Evolutionary conservation across 2,329 filamentous ascomycete genomes (phyloP), one percentile per base, ranked within the genome.

Genomic region (Blastomyces gilchristii): DNA sequence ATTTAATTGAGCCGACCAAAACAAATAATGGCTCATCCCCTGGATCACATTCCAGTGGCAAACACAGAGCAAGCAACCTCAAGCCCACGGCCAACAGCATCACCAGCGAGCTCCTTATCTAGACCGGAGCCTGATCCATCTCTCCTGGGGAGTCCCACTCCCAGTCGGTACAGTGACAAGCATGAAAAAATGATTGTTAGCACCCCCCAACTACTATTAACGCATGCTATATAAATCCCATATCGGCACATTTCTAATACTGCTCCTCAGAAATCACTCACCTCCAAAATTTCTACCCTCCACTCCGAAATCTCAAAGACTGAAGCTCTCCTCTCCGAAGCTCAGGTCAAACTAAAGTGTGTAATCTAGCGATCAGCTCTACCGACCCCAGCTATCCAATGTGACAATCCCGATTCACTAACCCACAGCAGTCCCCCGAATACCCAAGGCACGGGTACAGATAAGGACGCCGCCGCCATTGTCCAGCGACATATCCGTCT

Each of bases 401-500:
- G 2, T 34, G 22, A 28, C 45, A 53, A n/a, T 16, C 28, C 54
- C 34, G 52, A 54, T 18, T 37, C 28, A 63, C 31, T n/a, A 43
- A 43, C 11, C 25, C 37, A 9, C 54, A 34, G 2, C 56, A 74
- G 71, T 31, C 34, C 43, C n/a, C 39, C 54, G 41, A 43, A 22
- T n/a, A 28, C 50, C 59, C 34, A 56, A 14, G 12, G 8, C 8
- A n/a, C 54, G 8, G 22, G 16, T 2, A 28, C n/a, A 18, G 37
- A 16, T 25, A 65, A 73, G 67, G 76, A 79, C 12, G 79, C 83
- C 0, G 77, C 82, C 50, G 74, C 75, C 25, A 82, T 83, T 11
- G 83, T 87, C 60, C 81, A 84, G 62, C 76, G 77, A 41, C 87
- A 89, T 71, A 89, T 89, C 69, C 80, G 79, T 64, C 76, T 86